These are phyloP conservation scores for Aphelidium insulamus DNA, from an alignment of 371 early-diverging fungal species.

Conservation along the genomic window DNA sequence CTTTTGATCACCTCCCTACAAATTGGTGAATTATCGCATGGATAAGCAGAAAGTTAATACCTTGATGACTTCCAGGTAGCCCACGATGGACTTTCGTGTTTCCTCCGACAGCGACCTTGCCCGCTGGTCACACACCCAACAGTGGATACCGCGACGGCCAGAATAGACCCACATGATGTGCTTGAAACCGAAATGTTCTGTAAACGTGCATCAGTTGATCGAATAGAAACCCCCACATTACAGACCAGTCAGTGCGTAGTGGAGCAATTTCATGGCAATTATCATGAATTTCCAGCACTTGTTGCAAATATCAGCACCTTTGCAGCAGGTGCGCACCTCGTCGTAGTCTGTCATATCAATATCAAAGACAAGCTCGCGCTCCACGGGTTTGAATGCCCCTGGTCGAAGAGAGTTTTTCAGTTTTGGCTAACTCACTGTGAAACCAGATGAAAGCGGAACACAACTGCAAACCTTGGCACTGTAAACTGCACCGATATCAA, in stretches of 20 bases:
- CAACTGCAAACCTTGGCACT: constrained; percentile 24
- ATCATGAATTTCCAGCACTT: constrained; percentile 92
- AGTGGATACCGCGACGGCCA: constrained; percentile 97
- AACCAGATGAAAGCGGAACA: not conserved
- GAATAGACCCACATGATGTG: constrained; percentile 90
- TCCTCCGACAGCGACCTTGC: constrained; percentile 53
- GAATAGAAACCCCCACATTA: constrained; percentile 27
- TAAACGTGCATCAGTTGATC: not conserved
- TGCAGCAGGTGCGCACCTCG: constrained; percentile 86
- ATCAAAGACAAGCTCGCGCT: constrained; percentile 97
- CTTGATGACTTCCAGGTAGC: constrained; percentile 60
- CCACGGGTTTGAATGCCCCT: constrained; percentile 44
- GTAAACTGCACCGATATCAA: constrained; percentile 97
- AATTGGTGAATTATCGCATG: not conserved
- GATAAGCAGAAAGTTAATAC: constrained; percentile 9
- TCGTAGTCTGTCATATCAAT: constrained; percentile 99
- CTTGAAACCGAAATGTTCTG: constrained; percentile 90
- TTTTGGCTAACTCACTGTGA: constrained; percentile 29
- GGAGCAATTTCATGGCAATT: constrained; percentile 67
- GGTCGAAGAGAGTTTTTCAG: constrained; percentile 48
- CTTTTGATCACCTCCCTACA: constrained; percentile 44
- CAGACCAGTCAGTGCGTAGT: constrained; percentile 32
- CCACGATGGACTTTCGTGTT: constrained; percentile 61
- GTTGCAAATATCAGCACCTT: constrained; percentile 64
- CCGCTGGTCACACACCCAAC: constrained; percentile 90